A percentile compares a stretch with the other conserved stretches of the same genome.
phyloP scores from a whole-genome alignment of 23 red algal genomes.

The Agarophyton chilense region DNA sequence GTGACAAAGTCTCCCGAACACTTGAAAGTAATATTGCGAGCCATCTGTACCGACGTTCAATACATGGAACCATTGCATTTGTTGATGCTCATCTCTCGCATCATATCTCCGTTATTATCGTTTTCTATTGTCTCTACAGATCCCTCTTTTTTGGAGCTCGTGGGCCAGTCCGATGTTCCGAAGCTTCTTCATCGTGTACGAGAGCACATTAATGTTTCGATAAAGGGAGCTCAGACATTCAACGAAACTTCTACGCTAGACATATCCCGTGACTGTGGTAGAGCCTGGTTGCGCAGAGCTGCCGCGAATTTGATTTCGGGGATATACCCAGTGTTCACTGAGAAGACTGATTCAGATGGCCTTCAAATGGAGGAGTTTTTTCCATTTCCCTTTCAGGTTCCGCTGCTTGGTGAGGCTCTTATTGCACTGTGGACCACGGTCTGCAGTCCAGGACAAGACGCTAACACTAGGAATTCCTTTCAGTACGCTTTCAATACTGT shows the following conservation, averaged over 20 bases:
- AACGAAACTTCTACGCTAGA: slow-evolving; percentile 27
- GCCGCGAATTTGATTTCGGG: slow-evolving; percentile 22
- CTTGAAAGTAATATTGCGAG: background rate
- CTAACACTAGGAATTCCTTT: background rate
- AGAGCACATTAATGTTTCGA: slow-evolving; percentile 34
- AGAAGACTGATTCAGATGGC: background rate
- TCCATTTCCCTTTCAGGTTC: slow-evolving; percentile 3
- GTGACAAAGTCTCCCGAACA: slow-evolving; percentile 21
- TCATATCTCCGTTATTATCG: slow-evolving; percentile 32
- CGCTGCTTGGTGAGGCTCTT: slow-evolving; percentile 3
- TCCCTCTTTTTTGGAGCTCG: slow-evolving; percentile 1
- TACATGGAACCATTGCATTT: slow-evolving; percentile 48
- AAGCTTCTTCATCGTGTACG: slow-evolving; percentile 9
- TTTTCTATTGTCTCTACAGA: background rate
- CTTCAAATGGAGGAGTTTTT: slow-evolving; percentile 7
- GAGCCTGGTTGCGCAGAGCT: slow-evolving; percentile 19
- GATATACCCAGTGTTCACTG: slow-evolving; percentile 16
- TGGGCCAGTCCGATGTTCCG: slow-evolving; percentile 16
- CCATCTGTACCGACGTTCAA: slow-evolving; percentile 23
- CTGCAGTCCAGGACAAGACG: slow-evolving; percentile 26
- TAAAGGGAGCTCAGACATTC: slow-evolving; percentile 1
- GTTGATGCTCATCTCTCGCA: background rate
- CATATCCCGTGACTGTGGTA: slow-evolving; percentile 36
- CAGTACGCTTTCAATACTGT: background rate
- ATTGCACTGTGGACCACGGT: slow-evolving; percentile 11